Conservation (phyloP, 139 green algal species). For the Eudorina sp. region DNA sequence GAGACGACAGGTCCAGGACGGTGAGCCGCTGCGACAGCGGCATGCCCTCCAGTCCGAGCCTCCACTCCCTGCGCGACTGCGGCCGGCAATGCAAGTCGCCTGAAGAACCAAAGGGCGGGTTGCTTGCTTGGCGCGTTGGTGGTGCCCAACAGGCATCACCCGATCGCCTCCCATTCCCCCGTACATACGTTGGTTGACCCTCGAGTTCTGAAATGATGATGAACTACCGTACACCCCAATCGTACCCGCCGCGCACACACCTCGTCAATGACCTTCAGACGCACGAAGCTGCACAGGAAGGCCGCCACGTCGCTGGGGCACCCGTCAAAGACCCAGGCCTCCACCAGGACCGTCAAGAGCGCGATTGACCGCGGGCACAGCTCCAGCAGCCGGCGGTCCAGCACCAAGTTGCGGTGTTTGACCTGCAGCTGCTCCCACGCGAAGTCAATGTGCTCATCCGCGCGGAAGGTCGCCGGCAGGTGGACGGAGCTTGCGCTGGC, state of each 20-base stretch:
- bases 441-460: not conserved
- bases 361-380: slow-evolving; percentile 13
- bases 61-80: slow-evolving; percentile 25
- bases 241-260: too few species aligned
- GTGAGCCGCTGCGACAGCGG: slow-evolving; percentile 4
- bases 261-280: too few species aligned
- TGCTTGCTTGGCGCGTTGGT: too few species aligned
- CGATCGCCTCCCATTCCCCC: too few species aligned
- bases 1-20: not conserved
- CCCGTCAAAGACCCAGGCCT: too few species aligned
- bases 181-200: too few species aligned
- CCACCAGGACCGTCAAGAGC: too few species aligned
- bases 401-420: not conserved
- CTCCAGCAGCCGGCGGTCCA: slow-evolving; percentile 5
- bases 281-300: not conserved
- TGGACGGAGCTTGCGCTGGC: not conserved
- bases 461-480: slow-evolving; percentile 10
- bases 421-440: slow-evolving; percentile 4
- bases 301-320: slow-evolving; percentile 22
- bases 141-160: too few species aligned
- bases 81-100: too few species aligned
- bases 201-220: too few species aligned
- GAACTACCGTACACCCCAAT: too few species aligned
- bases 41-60: not conserved
- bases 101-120: too few species aligned